phyloP scores from a whole-genome alignment of 2,329 filamentous ascomycete genomes.

The Coniosporium tulheliwenetii region DNA sequence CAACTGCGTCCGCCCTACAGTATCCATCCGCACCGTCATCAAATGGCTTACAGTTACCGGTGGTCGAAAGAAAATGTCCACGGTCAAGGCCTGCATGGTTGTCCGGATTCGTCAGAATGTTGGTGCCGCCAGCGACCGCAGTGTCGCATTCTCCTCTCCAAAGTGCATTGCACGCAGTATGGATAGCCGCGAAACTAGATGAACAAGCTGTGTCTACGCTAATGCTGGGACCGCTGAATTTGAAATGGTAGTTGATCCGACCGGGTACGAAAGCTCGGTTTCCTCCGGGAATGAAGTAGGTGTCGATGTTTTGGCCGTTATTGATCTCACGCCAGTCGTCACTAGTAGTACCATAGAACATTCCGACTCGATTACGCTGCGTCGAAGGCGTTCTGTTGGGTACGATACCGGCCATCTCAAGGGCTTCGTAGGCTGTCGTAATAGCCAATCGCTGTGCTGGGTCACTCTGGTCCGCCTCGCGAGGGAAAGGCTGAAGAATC shows the following conservation, averaged over 20 bases:
- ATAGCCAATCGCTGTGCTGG: constrained; percentile 6
- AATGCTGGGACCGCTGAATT: constrained; percentile 9
- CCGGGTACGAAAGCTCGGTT: constrained; percentile 11
- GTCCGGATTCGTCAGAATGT: constrained; percentile 5
- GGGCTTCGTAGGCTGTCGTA: constrained; percentile 7
- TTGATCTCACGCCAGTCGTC: constrained; percentile 13
- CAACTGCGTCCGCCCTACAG: constrained; percentile 17
- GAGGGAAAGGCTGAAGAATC: constrained; percentile 6
- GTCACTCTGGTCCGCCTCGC: constrained; percentile 6
- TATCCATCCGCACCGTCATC: constrained; percentile 19
- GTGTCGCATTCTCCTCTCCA: constrained; percentile 4
- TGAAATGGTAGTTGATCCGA: constrained; percentile 12
- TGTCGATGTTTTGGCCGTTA: constrained; percentile 9
- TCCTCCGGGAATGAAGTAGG: constrained; percentile 12
- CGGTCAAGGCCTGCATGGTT: constrained; percentile 6
- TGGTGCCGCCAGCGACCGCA: constrained; percentile 2
- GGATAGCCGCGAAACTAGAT: constrained; percentile 9
- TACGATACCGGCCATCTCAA: constrained; percentile 7
- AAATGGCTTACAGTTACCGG: constrained; percentile 14
- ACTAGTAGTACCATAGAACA: constrained; percentile 7
- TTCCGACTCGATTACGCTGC: constrained; percentile 5
- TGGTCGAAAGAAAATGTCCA: constrained; percentile 6
- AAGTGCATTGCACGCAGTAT: constrained; percentile 10
- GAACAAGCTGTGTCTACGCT: constrained; percentile 11
- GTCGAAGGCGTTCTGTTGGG: constrained; percentile 5